These are phyloP conservation scores for Coemansia guatemalensis DNA, from an alignment of 192 early-diverging fungal genomes.

Conservation along the genomic window DNA sequence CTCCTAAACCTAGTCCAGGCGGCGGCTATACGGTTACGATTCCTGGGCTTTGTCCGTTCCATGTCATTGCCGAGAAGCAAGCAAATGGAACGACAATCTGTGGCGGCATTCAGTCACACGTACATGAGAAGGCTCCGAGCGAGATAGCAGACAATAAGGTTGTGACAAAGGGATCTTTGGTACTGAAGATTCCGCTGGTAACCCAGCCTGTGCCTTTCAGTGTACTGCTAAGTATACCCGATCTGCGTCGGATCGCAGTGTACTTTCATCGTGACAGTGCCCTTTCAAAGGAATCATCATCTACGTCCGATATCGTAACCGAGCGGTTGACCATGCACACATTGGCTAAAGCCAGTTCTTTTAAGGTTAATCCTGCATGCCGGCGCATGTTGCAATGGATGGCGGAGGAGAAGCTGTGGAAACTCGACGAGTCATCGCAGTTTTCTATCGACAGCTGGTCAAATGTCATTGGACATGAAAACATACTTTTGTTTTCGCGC, in stretches of 20 bases:
- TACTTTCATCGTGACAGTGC: constrained; percentile 18
- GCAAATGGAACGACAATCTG: background rate
- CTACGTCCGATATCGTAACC: background rate
- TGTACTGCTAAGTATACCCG: constrained; percentile 17
- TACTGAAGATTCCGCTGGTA: constrained; percentile 19
- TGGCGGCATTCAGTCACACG: constrained; percentile 24
- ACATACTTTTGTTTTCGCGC: constrained; percentile 16
- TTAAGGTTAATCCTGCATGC: constrained; percentile 30
- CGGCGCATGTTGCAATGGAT: constrained; percentile 26
- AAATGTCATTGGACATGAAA: constrained; percentile 12
- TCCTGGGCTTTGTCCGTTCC: constrained; percentile 40
- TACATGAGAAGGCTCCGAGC: constrained; percentile 6
- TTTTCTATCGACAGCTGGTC: constrained; percentile 40
- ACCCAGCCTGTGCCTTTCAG: constrained; percentile 35
- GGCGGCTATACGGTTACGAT: constrained; percentile 12
- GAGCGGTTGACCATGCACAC: background rate
- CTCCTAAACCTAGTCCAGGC: background rate
- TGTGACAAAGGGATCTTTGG: background rate
- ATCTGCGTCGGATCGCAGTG: constrained; percentile 16
- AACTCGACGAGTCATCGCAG: constrained; percentile 13
- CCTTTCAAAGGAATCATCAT: background rate
- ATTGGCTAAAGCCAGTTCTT: background rate
- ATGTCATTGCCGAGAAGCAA: constrained; percentile 7
- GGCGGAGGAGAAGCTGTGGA: constrained; percentile 11
- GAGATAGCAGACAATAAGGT: background rate